These are phyloP conservation scores for Neofusicoccum sp. DNA, from an alignment of 2,329 filamentous ascomycete species.

Conservation along the genomic window DNA sequence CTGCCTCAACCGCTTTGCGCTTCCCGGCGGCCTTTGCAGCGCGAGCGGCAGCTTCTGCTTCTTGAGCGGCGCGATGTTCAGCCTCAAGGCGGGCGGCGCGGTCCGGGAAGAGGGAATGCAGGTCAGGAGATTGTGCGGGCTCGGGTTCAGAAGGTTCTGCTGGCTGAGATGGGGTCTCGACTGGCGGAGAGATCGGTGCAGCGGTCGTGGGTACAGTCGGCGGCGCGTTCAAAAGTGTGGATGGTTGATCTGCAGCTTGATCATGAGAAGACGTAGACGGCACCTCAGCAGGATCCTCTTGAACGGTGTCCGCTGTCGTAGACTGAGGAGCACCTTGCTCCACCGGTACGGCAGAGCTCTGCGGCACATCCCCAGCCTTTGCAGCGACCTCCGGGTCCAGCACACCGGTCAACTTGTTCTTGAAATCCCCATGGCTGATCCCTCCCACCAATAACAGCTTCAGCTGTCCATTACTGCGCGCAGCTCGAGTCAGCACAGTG, in stretches of 20 bases:
- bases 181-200: neutral
- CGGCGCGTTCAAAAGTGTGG: neutral
- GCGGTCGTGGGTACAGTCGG: conserved; percentile 18
- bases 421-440: conserved; percentile 64
- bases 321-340: neutral
- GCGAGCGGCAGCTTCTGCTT: conserved; percentile 22
- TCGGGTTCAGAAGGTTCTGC: conserved; percentile 7
- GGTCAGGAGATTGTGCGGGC: neutral
- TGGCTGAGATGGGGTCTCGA: neutral
- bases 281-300: neutral
- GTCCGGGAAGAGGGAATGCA: neutral
- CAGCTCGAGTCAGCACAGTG: conserved; percentile 22
- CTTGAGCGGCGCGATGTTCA: conserved; percentile 22
- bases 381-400: neutral
- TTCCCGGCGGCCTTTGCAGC: conserved; percentile 34
- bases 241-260: neutral
- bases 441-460: conserved; percentile 72
- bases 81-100: conserved; percentile 49
- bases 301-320: neutral
- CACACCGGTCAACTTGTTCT: conserved; percentile 49
- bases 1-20: conserved; percentile 44
- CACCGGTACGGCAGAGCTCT: neutral
- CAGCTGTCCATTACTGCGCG: conserved; percentile 65
- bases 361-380: conserved; percentile 1
- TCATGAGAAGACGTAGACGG: neutral